A percentile compares a stretch with the other conserved stretches of the same genome.
Evolutionary conservation across 768 basidiomycete species (phyloP).

Genomic region (Podaxis sp.): DNA sequence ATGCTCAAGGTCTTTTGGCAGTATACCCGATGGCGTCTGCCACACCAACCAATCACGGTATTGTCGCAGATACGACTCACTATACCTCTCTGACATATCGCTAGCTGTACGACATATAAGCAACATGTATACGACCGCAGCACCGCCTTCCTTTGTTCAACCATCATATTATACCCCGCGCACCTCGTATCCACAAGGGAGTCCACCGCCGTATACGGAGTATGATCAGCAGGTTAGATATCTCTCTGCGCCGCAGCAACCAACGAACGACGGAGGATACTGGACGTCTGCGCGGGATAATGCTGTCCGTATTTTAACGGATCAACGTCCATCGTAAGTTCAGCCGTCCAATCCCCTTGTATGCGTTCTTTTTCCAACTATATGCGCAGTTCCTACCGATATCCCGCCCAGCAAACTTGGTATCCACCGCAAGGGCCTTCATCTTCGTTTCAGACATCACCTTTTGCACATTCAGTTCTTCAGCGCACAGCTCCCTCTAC

Average conservation of each 20-base stretch:
- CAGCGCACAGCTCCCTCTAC: conserved; percentile 60
- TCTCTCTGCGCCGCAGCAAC: conserved; percentile 47
- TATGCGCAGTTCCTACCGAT: conserved; percentile 28
- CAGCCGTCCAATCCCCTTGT: conserved; percentile 21
- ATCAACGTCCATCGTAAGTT: conserved; percentile 52
- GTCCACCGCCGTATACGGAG: conserved; percentile 62
- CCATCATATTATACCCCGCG: conserved; percentile 48
- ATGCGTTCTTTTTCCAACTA: conserved; percentile 18
- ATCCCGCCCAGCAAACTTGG: conserved; percentile 40
- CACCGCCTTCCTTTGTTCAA: conserved; percentile 64
- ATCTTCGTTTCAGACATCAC: conserved; percentile 53
- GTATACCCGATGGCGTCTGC: conserved; percentile 76
- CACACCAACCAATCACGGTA: conserved; percentile 77
- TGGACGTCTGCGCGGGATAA: conserved; percentile 68
- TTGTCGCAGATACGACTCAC: conserved; percentile 15
- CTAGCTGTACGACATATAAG: conserved; percentile 68
- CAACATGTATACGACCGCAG: conserved; percentile 56
- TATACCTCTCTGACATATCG: conserved; percentile 2
- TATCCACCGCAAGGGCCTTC: conserved; percentile 38
- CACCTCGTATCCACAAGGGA: conserved; percentile 34
- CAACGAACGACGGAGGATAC: conserved; percentile 50
- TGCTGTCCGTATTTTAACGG: conserved; percentile 57
- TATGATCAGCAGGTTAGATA: conserved; percentile 64
- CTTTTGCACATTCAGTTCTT: conserved; percentile 66
- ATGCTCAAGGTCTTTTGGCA: conserved; percentile 65